These are phyloP conservation scores for Eimeria tenella DNA, from an alignment of 169 alveolate genomes.

Conservation along the genomic window DNA sequence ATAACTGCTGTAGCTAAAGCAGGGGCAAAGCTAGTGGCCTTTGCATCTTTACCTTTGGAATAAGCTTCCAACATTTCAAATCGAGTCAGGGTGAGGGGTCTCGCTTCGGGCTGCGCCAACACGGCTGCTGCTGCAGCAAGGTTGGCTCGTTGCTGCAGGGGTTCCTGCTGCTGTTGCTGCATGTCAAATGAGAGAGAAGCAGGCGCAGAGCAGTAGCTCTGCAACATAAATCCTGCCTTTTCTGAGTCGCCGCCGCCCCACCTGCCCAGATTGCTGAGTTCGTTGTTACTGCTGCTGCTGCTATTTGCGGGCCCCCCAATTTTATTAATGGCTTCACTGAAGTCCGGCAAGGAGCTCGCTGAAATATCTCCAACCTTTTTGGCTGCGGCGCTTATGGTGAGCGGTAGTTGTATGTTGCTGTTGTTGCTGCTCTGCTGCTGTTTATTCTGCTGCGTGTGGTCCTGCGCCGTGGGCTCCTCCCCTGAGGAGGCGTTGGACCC, in stretches of 20 bases:
- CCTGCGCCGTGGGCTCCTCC: not conserved
- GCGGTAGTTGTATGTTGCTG: not conserved
- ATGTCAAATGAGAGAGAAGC: constrained; percentile 9
- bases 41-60: constrained; percentile 33
- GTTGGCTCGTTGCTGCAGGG: not conserved
- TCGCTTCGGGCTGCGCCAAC: constrained; percentile 59
- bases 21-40: not conserved
- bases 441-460: not conserved
- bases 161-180: not conserved
- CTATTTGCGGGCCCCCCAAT: not conserved
- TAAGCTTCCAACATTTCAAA: constrained; percentile 71
- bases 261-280: not conserved
- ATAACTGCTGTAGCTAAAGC: not conserved
- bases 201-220: constrained; percentile 35
- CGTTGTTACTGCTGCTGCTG: constrained; percentile 16
- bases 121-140: constrained; percentile 74
- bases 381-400: not conserved
- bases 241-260: not conserved
- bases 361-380: not conserved
- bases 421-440: constrained; percentile 3
- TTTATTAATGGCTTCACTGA: not conserved
- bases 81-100: constrained; percentile 62
- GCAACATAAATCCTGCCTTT: not conserved
- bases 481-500: not conserved
- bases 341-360: not conserved